Evolutionary conservation across 2,329 filamentous ascomycete species (phyloP).

Genomic region (Trichoderma oligosporum): DNA sequence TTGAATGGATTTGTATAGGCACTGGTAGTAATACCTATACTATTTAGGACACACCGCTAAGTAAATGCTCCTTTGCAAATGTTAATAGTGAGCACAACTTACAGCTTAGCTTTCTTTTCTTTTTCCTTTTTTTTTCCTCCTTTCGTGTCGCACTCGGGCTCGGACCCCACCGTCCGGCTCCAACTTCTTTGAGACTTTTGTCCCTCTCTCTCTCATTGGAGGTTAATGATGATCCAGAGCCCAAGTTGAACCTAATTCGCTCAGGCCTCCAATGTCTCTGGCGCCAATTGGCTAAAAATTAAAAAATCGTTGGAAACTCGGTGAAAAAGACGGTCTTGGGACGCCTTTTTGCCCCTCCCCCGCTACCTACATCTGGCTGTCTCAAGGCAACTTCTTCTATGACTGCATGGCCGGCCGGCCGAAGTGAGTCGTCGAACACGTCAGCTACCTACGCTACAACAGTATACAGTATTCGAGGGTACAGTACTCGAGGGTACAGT

Average conservation of each 20-base stretch:
- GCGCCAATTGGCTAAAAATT: conserved; percentile 9
- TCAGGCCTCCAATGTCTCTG: background rate
- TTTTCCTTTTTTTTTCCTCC: background rate
- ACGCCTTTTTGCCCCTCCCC: conserved; percentile 21
- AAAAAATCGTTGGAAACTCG: background rate
- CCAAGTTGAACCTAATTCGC: conserved; percentile 14
- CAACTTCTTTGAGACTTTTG: background rate
- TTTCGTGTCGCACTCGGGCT: conserved; percentile 13
- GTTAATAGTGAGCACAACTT: background rate
- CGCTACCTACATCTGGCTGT: conserved; percentile 6
- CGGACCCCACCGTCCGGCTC: conserved; percentile 14
- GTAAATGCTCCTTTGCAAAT: background rate
- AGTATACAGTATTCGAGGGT: too few species aligned
- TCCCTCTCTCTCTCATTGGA: conserved; percentile 9
- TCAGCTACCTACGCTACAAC: conserved; percentile 2
- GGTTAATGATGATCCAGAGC: conserved; percentile 2
- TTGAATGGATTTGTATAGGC: too few species aligned
- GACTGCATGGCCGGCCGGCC: background rate
- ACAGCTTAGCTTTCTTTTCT: background rate
- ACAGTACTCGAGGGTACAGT: too few species aligned
- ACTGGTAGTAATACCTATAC: too few species aligned
- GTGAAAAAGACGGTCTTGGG: conserved; percentile 8
- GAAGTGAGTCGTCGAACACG: conserved; percentile 2
- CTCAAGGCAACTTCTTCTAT: background rate
- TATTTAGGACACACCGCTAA: conserved; percentile 3